Percentiles rank a stretch among this genome's conserved stretches.
Conservation (phyloP, 192 early-diverging fungal genomes). For the Coemansia reversa region DNA sequence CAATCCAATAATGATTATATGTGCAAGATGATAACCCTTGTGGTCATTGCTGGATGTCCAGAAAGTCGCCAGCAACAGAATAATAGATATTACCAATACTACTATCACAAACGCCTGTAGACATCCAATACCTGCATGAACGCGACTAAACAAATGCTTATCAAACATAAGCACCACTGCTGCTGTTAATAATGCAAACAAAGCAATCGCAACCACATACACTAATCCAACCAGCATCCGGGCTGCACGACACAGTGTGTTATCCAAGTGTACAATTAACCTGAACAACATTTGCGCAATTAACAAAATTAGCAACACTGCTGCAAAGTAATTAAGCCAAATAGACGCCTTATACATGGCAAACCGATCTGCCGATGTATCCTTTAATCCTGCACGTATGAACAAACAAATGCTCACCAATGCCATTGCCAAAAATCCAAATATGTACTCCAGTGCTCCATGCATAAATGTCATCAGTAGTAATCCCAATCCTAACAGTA, state of each 20-base stretch:
- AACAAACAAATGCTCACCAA: constrained; percentile 37
- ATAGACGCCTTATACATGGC: constrained; percentile 45
- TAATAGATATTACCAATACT: constrained; percentile 27
- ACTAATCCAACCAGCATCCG: constrained; percentile 37
- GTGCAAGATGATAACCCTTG: constrained; percentile 45
- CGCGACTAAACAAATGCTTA: constrained; percentile 27
- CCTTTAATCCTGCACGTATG: constrained; percentile 29
- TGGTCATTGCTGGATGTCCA: constrained; percentile 44
- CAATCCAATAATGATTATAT: constrained; percentile 41
- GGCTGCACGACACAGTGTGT: constrained; percentile 31
- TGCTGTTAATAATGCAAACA: constrained; percentile 42
- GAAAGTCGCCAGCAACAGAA: constrained; percentile 19
- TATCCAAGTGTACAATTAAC: constrained; percentile 43
- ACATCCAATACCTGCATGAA: constrained; percentile 45
- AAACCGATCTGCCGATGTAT: constrained; percentile 22
- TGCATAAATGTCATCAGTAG: constrained; percentile 45
- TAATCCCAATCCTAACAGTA: constrained; percentile 34
- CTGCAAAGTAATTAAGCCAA: constrained; percentile 52
- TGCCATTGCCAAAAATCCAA: constrained; percentile 40
- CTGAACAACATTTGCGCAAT: constrained; percentile 47
- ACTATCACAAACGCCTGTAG: constrained; percentile 48
- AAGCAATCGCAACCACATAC: constrained; percentile 18
- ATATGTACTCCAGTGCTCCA: constrained; percentile 44
- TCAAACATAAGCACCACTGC: constrained; percentile 50
- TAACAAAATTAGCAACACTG: constrained; percentile 30